These are phyloP conservation scores for Huntiella decipiens DNA, from an alignment of 2,329 filamentous ascomycete genomes.

Conservation along the genomic window DNA sequence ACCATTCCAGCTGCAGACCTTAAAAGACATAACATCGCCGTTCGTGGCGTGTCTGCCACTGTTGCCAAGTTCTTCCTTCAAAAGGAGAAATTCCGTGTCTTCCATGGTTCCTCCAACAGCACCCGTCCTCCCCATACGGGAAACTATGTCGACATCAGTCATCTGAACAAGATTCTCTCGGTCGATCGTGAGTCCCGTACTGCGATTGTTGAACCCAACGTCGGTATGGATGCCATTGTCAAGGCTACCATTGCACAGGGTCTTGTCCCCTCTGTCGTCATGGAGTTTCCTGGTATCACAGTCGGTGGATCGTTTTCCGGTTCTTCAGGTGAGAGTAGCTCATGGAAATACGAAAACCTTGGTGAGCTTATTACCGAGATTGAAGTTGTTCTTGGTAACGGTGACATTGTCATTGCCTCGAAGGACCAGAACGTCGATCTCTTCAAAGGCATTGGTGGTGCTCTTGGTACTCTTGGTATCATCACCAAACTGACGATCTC, in stretches of 20 bases:
- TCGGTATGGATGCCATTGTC: constrained; percentile 46
- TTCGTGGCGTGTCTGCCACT: constrained; percentile 24
- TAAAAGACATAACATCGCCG: constrained; percentile 23
- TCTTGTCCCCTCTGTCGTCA: constrained; percentile 45
- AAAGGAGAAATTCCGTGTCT: constrained; percentile 47
- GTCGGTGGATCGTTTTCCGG: constrained; percentile 49
- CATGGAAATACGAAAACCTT: constrained; percentile 48
- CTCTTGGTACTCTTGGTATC: constrained; percentile 48
- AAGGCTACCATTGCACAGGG: constrained; percentile 34
- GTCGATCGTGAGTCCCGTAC: constrained; percentile 34
- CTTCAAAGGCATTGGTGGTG: constrained; percentile 45
- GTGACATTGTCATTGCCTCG: constrained; percentile 35
- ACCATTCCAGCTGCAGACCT: background rate
- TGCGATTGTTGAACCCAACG: constrained; percentile 51
- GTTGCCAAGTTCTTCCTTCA: constrained; percentile 25
- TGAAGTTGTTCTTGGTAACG: constrained; percentile 46
- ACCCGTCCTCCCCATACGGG: constrained; percentile 36
- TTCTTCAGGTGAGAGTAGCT: constrained; percentile 48
- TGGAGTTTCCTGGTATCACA: constrained; percentile 57
- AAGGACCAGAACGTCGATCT: constrained; percentile 32
- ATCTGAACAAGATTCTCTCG: constrained; percentile 40
- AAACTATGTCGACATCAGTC: constrained; percentile 48
- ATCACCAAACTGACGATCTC: constrained; percentile 44
- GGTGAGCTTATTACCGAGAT: constrained; percentile 40
- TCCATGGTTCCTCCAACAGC: constrained; percentile 60